These are phyloP conservation scores for Mycena vulgaris DNA, from an alignment of 768 basidiomycete species.

Conservation along the genomic window DNA sequence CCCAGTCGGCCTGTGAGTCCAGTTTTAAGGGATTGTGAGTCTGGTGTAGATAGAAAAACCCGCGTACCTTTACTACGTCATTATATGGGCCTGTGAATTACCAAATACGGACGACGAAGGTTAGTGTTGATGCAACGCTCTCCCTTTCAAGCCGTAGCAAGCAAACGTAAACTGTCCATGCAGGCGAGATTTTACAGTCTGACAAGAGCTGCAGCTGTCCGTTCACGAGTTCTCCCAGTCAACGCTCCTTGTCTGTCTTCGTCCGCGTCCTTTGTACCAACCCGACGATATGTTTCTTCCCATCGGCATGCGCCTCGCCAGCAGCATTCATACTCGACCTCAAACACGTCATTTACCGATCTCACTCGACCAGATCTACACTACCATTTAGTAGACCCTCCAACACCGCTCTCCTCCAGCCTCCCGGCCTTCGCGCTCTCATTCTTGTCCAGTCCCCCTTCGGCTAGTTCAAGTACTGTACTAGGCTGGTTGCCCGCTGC, in stretches of 20 bases:
- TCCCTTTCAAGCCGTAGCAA: not conserved
- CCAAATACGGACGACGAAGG: not conserved
- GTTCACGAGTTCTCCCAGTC: not conserved
- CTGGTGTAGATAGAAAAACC: too few species aligned
- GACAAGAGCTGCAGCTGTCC: conserved; percentile 11
- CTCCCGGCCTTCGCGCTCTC: conserved; percentile 76
- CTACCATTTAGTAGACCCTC: conserved; percentile 75
- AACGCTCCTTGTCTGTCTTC: not conserved
- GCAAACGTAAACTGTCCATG: conserved; percentile 5
- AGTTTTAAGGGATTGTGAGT: too few species aligned
- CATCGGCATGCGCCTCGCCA: not conserved
- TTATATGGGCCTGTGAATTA: not conserved
- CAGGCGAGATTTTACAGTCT: conserved; percentile 15
- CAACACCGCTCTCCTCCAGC: conserved; percentile 61
- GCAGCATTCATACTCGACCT: conserved; percentile 11
- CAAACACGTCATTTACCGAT: conserved; percentile 55
- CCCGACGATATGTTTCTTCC: not conserved
- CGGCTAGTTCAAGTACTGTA: conserved; percentile 64
- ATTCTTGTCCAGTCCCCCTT: conserved; percentile 66
- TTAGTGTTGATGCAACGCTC: not conserved
- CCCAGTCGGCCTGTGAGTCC: conserved; percentile 44
- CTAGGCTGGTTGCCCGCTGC: conserved; percentile 81
- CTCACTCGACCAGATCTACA: conserved; percentile 76
- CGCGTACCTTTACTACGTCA: not conserved
- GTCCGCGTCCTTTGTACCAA: not conserved